Evolutionary conservation across 2,329 filamentous ascomycete genomes (phyloP), one percentile per base, ranked within the genome.

Genomic region (Fusarium sp.): DNA sequence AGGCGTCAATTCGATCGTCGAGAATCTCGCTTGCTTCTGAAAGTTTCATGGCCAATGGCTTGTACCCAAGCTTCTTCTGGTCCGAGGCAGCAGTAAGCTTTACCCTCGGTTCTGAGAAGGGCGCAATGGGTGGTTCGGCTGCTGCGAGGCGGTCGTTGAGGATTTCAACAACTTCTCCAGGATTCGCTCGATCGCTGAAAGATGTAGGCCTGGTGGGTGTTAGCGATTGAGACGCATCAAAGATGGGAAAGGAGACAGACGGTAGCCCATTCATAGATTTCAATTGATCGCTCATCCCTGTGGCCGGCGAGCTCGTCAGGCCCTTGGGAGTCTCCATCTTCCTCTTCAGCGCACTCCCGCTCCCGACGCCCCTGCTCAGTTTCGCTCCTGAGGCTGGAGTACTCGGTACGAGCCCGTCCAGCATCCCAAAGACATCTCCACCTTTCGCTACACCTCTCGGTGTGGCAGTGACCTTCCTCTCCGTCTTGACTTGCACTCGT

Each of bases 1-100:
- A 97, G 68, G 95, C 94, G 74, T 98, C 94, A 83, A 99, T 98
- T 73, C 94, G 88, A 80, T 98, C 95, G 81, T 99, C 96, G 8
- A 98, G 87, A 46, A 97, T 93, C 79, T 97, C 95, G 6, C 95
- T 97, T 0, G 94, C 91, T 78, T 98, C 95, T 6, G 94, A 95
- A 7, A 96, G 86, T 76, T 97, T 97, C 94, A 98, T 97, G 3
- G 94, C 92, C 86, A 98, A 91, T 2, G 94, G 93, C 77, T 95
- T 96, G 82, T 98, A 99, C 1, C 86, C 90, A 72, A 98, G 91
- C 78, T 97, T 98, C 78, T 95, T 94, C 76, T 94, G 88, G 78
- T 98, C 95, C 2, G 94, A 95, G 64, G 93, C 93, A 3, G 94
- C 93, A 7, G 91, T 95, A 18, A 97, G 86, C 77, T 93, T 95